Conservation (phyloP, 2,329 filamentous ascomycete species). For the Ceratocystis huliohia region DNA sequence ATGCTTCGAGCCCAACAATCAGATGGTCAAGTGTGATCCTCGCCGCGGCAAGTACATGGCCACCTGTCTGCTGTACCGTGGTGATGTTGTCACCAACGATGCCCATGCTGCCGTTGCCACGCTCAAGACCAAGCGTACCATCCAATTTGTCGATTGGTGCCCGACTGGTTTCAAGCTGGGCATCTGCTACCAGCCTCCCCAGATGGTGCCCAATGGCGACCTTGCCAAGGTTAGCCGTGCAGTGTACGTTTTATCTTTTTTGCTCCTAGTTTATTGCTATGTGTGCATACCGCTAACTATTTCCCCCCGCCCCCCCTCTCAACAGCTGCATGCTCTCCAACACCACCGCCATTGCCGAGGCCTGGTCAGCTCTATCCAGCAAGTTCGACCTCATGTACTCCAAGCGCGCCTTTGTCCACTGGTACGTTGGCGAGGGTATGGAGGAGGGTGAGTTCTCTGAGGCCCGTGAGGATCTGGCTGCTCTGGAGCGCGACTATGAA, state of each 20-base stretch:
- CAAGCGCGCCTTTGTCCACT: constrained; percentile 99
- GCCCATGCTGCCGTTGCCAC: constrained; percentile 83
- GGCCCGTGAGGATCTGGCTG: constrained; percentile 95
- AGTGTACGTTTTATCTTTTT: constrained; percentile 53
- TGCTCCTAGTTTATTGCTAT: too few species aligned
- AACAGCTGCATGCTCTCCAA: constrained; percentile 91
- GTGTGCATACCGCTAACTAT: too few species aligned
- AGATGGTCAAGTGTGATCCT: constrained; percentile 99
- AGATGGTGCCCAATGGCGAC: constrained; percentile 87
- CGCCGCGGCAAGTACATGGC: constrained; percentile 99
- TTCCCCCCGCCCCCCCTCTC: neutral
- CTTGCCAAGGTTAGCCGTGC: constrained; percentile 96
- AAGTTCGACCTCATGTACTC: constrained; percentile 99
- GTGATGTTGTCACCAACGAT: constrained; percentile 95
- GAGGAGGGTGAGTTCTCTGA: constrained; percentile 99
- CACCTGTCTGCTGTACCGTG: constrained; percentile 93
- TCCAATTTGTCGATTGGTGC: constrained; percentile 99
- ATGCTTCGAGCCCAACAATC: constrained; percentile 99
- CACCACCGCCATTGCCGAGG: constrained; percentile 96
- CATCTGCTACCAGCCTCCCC: constrained; percentile 89
- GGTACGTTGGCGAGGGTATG: constrained; percentile 99
- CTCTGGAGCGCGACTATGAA: constrained; percentile 96
- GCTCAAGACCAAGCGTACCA: constrained; percentile 98
- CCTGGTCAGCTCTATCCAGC: constrained; percentile 88
- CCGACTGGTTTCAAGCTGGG: constrained; percentile 99